Base-by-base conservation (phyloP, 1,284 basidiomycete genomes). In the Inonotus obliquus region DNA sequence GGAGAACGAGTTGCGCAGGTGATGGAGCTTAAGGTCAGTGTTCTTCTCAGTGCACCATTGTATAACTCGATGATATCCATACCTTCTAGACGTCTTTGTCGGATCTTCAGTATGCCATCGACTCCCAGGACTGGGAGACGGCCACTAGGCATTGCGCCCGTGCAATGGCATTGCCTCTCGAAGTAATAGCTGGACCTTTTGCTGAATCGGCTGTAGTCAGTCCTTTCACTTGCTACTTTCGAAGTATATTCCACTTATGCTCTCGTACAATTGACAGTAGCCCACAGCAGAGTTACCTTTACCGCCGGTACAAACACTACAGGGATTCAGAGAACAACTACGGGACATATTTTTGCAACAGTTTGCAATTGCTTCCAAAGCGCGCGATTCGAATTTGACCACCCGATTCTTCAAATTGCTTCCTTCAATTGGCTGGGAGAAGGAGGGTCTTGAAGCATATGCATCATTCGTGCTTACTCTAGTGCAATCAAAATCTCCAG, bases 371-470 rank as follows among this genome's bases (percentile, higher is more conserved):
- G 92, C 92, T 2, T 92, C 93, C 1, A 81, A 81, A 7, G 82
- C 84, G 5, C 83, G 89, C 49, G 94, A 96, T 74, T 90, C 94
- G 54, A 87, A 87, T 23, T 88, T 90, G 14, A 97, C 94, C 1
- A 96, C 89, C 66, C 85, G 96, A 5, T 99, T 94, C 76, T 98
- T 99, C 81, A 95, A 97, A 71, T 80, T 99, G 1, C 98, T 99
- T 75, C 96, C 97, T 1, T 87, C 88, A 1, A 93, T 99, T 56
- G 94, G 94, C 14, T 91, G 86, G 83, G 89, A 93, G 72, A 78
- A 82, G n/a, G 92, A 96, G 72, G 97, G 97, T 0, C 79, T 99
- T n/a, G 86, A 92, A 64, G 92, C 90, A 0, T 99, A 99, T 75
- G 91, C 94, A 0, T 83, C 87, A 17, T 99, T 98, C 74, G 94